phyloP scores from a whole-genome alignment of 768 basidiomycete genomes.

The Termitomyces sp. region DNA sequence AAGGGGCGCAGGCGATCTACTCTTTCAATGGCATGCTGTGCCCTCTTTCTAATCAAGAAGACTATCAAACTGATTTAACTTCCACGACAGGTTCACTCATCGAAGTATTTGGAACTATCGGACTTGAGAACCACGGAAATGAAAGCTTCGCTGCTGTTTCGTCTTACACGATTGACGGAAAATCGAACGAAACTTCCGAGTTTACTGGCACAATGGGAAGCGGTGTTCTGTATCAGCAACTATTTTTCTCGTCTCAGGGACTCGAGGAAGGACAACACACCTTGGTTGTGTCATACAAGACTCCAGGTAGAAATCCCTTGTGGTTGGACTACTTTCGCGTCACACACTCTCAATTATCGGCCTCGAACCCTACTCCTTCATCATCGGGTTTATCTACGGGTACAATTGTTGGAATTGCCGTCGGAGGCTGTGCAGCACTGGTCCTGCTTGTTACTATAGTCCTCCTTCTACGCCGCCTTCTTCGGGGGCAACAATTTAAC shows the following conservation, averaged over 20 bases:
- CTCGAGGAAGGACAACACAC: constrained; percentile 1
- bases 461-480: background rate
- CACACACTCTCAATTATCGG: background rate
- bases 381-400: background rate
- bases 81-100: constrained; percentile 3
- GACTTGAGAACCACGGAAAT: constrained; percentile 3
- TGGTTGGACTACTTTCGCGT: constrained; percentile 6
- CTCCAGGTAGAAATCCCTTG: background rate
- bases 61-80: background rate
- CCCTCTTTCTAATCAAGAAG: background rate
- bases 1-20: constrained; percentile 1
- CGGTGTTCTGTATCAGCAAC: background rate
- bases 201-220: background rate
- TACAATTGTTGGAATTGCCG: constrained; percentile 1
- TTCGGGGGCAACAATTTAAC: background rate
- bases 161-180: constrained; percentile 1
- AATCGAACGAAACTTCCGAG: background rate
- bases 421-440: background rate
- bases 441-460: too few relatives aligned
- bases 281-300: background rate
- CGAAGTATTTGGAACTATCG: constrained; percentile 10
- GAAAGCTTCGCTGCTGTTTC: constrained; percentile 2
- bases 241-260: background rate
- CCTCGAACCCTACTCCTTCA: background rate
- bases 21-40: constrained; percentile 1